Percentiles rank a stretch among this genome's conserved stretches.
Evolutionary conservation across 2,329 filamentous ascomycete species (phyloP).

Genomic region (Periglandula ipomoeae): DNA sequence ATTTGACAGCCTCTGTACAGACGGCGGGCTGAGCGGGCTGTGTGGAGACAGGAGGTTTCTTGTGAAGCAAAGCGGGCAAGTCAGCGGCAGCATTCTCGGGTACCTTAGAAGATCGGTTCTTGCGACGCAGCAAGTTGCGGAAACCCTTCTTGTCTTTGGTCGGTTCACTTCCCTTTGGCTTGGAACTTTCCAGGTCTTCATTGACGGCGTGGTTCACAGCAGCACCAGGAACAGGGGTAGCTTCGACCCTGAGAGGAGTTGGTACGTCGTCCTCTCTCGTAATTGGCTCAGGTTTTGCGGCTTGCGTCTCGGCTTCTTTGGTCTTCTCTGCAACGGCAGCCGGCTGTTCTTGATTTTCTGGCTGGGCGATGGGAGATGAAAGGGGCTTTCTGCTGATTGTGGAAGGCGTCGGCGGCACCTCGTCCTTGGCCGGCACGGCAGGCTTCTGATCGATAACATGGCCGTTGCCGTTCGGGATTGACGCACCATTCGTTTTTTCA

Average conservation of each 20-base stretch:
- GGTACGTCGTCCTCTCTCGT: background rate
- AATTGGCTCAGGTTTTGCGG: background rate
- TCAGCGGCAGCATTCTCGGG: constrained; percentile 44
- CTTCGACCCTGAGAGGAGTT: constrained; percentile 17
- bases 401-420: constrained; percentile 8
- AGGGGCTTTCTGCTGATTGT: constrained; percentile 3
- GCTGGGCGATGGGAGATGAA: background rate
- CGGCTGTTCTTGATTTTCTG: constrained; percentile 1
- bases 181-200: constrained; percentile 29
- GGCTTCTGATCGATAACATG: constrained; percentile 10
- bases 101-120: constrained; percentile 49
- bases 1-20: background rate
- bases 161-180: constrained; percentile 36
- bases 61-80: constrained; percentile 40
- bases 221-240: background rate
- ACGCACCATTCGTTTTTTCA: constrained; percentile 21
- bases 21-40: constrained; percentile 6
- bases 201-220: background rate
- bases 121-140: constrained; percentile 57
- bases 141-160: constrained; percentile 40
- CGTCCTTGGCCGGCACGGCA: constrained; percentile 33
- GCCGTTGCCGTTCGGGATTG: constrained; percentile 7
- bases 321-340: background rate
- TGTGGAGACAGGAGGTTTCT: constrained; percentile 22
- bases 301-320: background rate